A percentile compares a stretch with the other conserved stretches of the same genome.
phyloP scores from a whole-genome alignment of 371 early-diverging fungal genomes.

The Syncephalis fuscata region DNA sequence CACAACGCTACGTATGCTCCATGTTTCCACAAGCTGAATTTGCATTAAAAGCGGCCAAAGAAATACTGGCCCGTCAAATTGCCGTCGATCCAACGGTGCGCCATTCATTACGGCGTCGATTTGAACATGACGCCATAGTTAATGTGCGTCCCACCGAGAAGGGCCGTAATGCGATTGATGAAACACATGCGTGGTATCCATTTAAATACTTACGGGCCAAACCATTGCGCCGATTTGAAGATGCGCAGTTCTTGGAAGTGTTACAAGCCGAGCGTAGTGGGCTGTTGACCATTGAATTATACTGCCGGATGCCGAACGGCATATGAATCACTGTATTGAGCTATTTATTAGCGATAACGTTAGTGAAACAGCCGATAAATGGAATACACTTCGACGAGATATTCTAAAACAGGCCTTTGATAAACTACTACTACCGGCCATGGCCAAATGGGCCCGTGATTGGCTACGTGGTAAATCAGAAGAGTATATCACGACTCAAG shows the following conservation, averaged over 20 bases:
- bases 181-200: conserved; percentile 56
- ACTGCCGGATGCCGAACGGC: conserved; percentile 35
- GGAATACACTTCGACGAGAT: conserved; percentile 65
- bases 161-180: conserved; percentile 60
- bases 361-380: conserved; percentile 43
- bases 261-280: conserved; percentile 61
- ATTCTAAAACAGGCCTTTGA: conserved; percentile 39
- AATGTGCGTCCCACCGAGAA: conserved; percentile 68
- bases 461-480: conserved; percentile 53
- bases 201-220: conserved; percentile 79
- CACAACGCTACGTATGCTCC: conserved; percentile 27
- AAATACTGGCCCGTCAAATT: conserved; percentile 57
- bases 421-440: conserved; percentile 49
- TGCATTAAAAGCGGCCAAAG: conserved; percentile 49
- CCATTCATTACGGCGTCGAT: conserved; percentile 58
- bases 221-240: conserved; percentile 45
- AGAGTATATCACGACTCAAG: conserved; percentile 33
- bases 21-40: conserved; percentile 30
- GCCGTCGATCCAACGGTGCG: conserved; percentile 70
- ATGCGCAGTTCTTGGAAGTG: conserved; percentile 61
- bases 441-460: conserved; percentile 58
- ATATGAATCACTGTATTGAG: conserved; percentile 35
- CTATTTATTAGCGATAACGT: conserved; percentile 37
- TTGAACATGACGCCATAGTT: conserved; percentile 46
- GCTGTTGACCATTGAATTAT: conserved; percentile 44